Percentiles rank a stretch among this genome's conserved stretches.
These are phyloP conservation scores for Gossypium gossypioides DNA, from an alignment of 441 rosid species.

Conservation along the genomic window DNA sequence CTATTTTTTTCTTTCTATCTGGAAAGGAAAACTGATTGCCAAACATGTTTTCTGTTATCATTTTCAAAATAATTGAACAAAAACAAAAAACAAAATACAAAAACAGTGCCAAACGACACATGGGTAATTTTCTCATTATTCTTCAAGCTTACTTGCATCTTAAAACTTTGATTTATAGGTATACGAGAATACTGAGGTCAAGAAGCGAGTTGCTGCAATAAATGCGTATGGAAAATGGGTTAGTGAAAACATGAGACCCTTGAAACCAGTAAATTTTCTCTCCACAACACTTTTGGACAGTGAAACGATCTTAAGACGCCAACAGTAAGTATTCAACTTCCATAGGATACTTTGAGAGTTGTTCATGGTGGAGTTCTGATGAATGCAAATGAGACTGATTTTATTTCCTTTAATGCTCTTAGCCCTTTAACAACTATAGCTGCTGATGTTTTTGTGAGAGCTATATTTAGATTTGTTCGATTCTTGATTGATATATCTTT, in stretches of 20 bases:
- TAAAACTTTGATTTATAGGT: constrained; percentile 45
- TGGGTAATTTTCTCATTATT: neutral
- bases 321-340: constrained; percentile 59
- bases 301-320: constrained; percentile 71
- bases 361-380: neutral
- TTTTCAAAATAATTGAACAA: neutral
- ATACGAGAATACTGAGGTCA: constrained; percentile 89
- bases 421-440: neutral
- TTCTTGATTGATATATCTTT: neutral
- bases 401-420: neutral
- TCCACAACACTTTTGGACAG: constrained; percentile 66
- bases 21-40: neutral
- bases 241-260: constrained; percentile 61
- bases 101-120: neutral
- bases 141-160: constrained; percentile 8
- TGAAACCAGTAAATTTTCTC: constrained; percentile 63
- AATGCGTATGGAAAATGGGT: constrained; percentile 91
- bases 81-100: neutral
- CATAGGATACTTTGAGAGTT: neutral
- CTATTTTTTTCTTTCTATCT: neutral
- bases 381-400: neutral
- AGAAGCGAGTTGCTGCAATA: constrained; percentile 67
- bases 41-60: neutral
- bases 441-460: neutral
- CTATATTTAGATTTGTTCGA: neutral